These are phyloP conservation scores for Daedalea quercina DNA, from an alignment of 768 basidiomycete genomes.

Conservation along the genomic window DNA sequence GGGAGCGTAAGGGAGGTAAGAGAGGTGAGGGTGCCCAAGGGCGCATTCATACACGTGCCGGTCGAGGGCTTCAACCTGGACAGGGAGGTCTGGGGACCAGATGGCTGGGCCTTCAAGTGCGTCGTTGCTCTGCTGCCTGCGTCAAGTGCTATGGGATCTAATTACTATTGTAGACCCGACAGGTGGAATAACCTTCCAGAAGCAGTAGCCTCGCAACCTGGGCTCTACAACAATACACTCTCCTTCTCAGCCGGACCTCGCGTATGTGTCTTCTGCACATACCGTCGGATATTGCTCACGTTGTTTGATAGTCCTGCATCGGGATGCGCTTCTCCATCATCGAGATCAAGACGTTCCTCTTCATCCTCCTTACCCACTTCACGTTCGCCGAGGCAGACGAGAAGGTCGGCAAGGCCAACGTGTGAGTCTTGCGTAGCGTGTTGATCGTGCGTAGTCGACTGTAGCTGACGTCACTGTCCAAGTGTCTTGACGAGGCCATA, in stretches of 20 bases:
- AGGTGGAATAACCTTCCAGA: conserved; percentile 77
- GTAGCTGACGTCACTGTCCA: not conserved
- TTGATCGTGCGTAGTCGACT: no score
- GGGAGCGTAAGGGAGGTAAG: conserved; percentile 35
- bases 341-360: conserved; percentile 76
- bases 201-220: conserved; percentile 57
- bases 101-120: conserved; percentile 79
- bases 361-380: conserved; percentile 63
- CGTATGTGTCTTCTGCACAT: conserved; percentile 34
- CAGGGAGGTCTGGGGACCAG: conserved; percentile 70
- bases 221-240: conserved; percentile 62
- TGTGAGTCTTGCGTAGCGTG: conserved; percentile 25
- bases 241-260: conserved; percentile 80
- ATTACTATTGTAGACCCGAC: conserved; percentile 49
- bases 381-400: conserved; percentile 69
- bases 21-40: conserved; percentile 52
- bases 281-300: not conserved
- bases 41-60: conserved; percentile 71
- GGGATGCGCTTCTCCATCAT: conserved; percentile 79
- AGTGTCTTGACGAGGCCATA: conserved; percentile 23
- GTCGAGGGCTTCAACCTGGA: conserved; percentile 78
- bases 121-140: conserved; percentile 1
- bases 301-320: conserved; percentile 59
- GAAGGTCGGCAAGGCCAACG: conserved; percentile 74
- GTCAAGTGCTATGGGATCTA: not conserved